Conservation (phyloP, 495 filamentous ascomycete genomes). For the Daldinia decipiens region DNA sequence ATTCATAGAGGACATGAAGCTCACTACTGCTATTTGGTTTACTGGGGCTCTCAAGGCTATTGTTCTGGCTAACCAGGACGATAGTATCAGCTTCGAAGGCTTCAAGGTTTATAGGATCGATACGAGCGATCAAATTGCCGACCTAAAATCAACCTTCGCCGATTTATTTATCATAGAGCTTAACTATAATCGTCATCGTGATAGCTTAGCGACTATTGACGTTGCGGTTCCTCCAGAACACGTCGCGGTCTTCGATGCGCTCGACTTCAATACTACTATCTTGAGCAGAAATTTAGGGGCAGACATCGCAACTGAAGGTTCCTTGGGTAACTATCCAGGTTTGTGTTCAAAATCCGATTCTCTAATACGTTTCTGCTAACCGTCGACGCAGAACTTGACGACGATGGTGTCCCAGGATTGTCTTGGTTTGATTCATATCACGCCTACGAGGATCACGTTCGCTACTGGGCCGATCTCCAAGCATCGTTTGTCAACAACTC, state of each 20-base stretch:
- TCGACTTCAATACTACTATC: constrained; percentile 44
- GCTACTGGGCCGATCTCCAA: constrained; percentile 62
- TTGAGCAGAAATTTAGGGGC: constrained; percentile 59
- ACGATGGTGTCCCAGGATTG: constrained; percentile 37
- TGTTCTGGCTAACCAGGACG: background rate
- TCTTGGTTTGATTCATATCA: constrained; percentile 70
- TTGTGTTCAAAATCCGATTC: background rate
- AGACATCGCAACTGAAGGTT: constrained; percentile 53
- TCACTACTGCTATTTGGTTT: constrained; percentile 15
- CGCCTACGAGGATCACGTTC: constrained; percentile 63
- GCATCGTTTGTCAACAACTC: constrained; percentile 60
- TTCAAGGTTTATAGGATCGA: constrained; percentile 30
- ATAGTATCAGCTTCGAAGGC: constrained; percentile 4
- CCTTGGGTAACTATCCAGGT: constrained; percentile 31
- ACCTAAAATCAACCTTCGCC: constrained; percentile 13
- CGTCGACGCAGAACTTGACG: constrained; percentile 23
- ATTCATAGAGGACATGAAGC: constrained; percentile 16
- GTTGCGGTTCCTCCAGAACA: constrained; percentile 56
- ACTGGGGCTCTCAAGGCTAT: background rate
- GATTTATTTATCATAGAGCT: constrained; percentile 45
- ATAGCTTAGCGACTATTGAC: constrained; percentile 42
- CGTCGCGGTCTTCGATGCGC: constrained; percentile 48
- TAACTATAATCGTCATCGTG: constrained; percentile 17
- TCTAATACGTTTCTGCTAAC: constrained; percentile 14
- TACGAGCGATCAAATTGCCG: background rate